These are phyloP conservation scores for Hypomontagnella submonticulosa DNA, from an alignment of 495 filamentous ascomycete genomes.

Conservation along the genomic window DNA sequence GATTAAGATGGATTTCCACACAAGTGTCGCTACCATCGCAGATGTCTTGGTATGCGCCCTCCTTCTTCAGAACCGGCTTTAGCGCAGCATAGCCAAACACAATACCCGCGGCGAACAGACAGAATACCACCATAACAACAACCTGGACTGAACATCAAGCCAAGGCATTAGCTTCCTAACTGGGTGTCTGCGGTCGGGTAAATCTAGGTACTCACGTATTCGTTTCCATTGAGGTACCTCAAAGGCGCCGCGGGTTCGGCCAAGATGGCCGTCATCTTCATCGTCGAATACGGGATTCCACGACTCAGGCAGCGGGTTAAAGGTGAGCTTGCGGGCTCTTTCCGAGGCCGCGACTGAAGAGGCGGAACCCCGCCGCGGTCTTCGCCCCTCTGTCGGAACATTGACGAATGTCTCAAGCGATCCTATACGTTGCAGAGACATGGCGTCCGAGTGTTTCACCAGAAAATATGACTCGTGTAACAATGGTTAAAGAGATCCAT, in stretches of 20 bases:
- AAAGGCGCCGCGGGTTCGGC: slow-evolving; percentile 71
- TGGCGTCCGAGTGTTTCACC: slow-evolving; percentile 34
- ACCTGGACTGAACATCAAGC: slow-evolving; percentile 64
- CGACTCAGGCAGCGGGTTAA: slow-evolving; percentile 62
- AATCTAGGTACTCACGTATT: slow-evolving; percentile 64
- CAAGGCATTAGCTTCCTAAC: slow-evolving; percentile 20
- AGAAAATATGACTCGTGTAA: slow-evolving; percentile 19
- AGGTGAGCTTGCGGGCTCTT: slow-evolving; percentile 60
- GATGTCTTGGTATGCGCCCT: slow-evolving; percentile 75
- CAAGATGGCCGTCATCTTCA: slow-evolving; percentile 38
- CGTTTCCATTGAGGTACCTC: slow-evolving; percentile 73
- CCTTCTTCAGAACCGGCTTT: slow-evolving; percentile 80
- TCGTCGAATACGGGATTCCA: slow-evolving; percentile 56
- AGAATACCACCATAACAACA: slow-evolving; percentile 75
- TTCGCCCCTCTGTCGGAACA: slow-evolving; percentile 50
- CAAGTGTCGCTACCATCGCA: slow-evolving; percentile 69
- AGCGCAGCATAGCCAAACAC: slow-evolving; percentile 88
- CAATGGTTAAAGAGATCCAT: slow-evolving; percentile 7
- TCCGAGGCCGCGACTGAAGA: slow-evolving; percentile 42
- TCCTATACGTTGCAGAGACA: slow-evolving; percentile 63
- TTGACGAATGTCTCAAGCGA: slow-evolving; percentile 63
- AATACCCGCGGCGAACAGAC: slow-evolving; percentile 80
- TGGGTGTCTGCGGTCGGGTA: neutral
- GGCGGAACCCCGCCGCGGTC: slow-evolving; percentile 53
- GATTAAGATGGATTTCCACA: slow-evolving; percentile 84